Evolutionary conservation across 2,329 filamentous ascomycete genomes (phyloP).

Genomic region (Cercospora berteroae): DNA sequence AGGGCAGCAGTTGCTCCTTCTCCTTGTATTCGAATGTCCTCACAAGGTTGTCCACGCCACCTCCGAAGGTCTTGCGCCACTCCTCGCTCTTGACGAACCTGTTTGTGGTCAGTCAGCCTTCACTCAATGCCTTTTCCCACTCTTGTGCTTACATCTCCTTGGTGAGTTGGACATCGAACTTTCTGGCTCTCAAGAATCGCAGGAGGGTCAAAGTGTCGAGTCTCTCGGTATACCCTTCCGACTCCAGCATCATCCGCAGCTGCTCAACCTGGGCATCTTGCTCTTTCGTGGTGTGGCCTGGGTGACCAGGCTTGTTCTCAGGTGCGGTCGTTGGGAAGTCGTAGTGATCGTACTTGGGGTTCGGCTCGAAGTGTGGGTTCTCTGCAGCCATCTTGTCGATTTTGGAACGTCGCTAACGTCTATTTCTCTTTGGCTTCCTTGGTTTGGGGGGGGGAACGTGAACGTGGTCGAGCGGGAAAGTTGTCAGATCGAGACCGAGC

Average conservation of each 20-base stretch:
- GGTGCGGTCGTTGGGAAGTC: constrained; percentile 82
- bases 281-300: constrained; percentile 79
- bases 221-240: constrained; percentile 74
- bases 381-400: constrained; percentile 31
- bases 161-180: constrained; percentile 81
- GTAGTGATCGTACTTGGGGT: constrained; percentile 94
- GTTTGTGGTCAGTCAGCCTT: constrained; percentile 30
- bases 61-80: constrained; percentile 82
- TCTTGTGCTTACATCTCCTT: constrained; percentile 74
- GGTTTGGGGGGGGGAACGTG: neutral
- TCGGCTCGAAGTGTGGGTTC: constrained; percentile 53
- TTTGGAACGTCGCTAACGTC: neutral
- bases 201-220: constrained; percentile 92
- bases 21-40: constrained; percentile 83
- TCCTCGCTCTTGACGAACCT: constrained; percentile 91
- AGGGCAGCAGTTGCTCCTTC: constrained; percentile 78
- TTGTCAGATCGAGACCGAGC: neutral
- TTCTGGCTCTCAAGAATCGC: constrained; percentile 74
- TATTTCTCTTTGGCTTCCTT: neutral
- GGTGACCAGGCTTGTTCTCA: constrained; percentile 70
- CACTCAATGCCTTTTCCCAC: neutral
- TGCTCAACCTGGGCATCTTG: constrained; percentile 89
- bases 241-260: constrained; percentile 80
- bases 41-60: constrained; percentile 73
- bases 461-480: neutral